Evolutionary conservation across 352 stramenopile species (phyloP).

Genomic region (Globisporangium cystogenes): DNA sequence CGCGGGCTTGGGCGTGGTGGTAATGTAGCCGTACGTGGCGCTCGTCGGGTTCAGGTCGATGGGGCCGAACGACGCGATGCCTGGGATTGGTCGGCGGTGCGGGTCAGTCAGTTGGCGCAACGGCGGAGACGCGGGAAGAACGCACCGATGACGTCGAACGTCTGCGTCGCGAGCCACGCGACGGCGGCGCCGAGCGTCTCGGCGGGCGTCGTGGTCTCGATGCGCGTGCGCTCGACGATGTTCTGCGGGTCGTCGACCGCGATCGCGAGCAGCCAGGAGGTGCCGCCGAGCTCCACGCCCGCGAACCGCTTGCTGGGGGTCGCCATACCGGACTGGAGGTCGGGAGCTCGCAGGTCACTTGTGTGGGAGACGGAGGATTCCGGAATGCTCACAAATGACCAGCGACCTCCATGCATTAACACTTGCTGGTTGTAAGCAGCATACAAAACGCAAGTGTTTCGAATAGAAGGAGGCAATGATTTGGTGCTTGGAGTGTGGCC

Average conservation of each 20-base stretch:
- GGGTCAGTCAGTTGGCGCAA: not conserved
- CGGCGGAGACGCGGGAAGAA: not conserved
- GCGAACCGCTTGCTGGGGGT: slow-evolving; percentile 26
- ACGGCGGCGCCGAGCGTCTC: slow-evolving; percentile 79
- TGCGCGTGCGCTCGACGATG: slow-evolving; percentile 77
- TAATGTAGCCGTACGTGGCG: slow-evolving; percentile 92
- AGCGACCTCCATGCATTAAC: too few species aligned
- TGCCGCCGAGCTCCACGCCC: slow-evolving; percentile 93
- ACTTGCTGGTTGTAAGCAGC: too few species aligned
- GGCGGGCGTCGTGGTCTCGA: slow-evolving; percentile 83
- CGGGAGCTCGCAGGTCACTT: not conserved
- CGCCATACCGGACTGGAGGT: not conserved
- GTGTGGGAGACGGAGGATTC: too few species aligned
- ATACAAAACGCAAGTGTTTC: too few species aligned
- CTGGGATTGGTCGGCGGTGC: too few species aligned
- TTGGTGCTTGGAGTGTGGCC: too few species aligned
- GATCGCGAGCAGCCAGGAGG: slow-evolving; percentile 92
- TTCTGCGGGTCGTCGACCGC: slow-evolving; percentile 84
- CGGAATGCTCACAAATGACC: too few species aligned
- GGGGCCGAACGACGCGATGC: slow-evolving; percentile 94
- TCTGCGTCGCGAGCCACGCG: slow-evolving; percentile 78
- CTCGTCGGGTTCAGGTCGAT: slow-evolving; percentile 83
- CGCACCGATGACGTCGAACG: slow-evolving; percentile 70
- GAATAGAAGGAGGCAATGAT: too few species aligned
- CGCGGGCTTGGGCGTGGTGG: slow-evolving; percentile 92